Base-by-base conservation (phyloP, 2,329 filamentous ascomycete genomes). In the Aspergillus ochraceoroseus region DNA sequence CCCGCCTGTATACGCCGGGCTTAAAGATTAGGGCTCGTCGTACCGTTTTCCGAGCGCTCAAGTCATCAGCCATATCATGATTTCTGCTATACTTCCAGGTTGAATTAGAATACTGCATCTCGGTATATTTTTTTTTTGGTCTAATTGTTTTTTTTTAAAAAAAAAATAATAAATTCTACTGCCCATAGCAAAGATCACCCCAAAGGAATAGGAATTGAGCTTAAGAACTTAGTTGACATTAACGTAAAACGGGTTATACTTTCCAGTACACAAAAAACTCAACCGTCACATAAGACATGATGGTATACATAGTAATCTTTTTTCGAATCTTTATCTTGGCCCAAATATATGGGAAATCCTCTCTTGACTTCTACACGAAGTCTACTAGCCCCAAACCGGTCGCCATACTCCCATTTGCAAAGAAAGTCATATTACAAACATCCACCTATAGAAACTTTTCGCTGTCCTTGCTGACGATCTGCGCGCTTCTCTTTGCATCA, bases 401-500 rank as follows among this genome's bases (percentile, higher is more conserved):
- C 20, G 20, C 9, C 20, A 22, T 9, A 13, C 9, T 23, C 17
- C 18, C 9, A 14, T 19, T n/a, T n/a, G n/a, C 7, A 14, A n/a
- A 6, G 5, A 27, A 5, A 7, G 5, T 20, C 15, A 22, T 23
- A n/a, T 4, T 14, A 11, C 20, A 5, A 22, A 9, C 5, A 9
- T 5, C 9, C 76, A 63, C 83, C 59, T 73, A 73, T 52, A 87
- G 73, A 67, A 82, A 89, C 45, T 74, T 77, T 53, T 71, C 73
- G 52, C 76, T 79, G 41, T 76, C 75, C 66, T 80, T 79, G 60
- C 76, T 69, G 55, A 88, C 76, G 53, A 89, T 75, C 47, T 74
- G 70, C 48, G 86, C 85, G 64, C 86, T 90, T 53, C 85, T 78
- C 59, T 81, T 80, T 34, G 85, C 84, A 65, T 92, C 86, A 52